Conservation (phyloP, 2,329 filamentous ascomycete genomes). For the Cyphellophora europaea region DNA sequence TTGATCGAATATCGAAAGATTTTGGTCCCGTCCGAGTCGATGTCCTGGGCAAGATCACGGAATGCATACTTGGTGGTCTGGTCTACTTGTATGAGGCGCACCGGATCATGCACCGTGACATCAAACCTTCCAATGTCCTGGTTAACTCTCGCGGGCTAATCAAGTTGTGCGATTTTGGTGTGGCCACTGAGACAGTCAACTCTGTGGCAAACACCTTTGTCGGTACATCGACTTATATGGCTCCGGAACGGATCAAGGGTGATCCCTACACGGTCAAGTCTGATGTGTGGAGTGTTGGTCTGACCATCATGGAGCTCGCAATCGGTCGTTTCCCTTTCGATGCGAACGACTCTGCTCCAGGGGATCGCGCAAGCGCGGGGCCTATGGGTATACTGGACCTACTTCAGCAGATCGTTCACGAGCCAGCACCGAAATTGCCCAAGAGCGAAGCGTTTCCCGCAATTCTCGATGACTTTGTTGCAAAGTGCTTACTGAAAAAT, state of each 20-base stretch:
- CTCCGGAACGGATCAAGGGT: constrained; percentile 92
- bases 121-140: constrained; percentile 96
- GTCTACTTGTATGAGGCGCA: constrained; percentile 93
- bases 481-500: constrained; percentile 86
- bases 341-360: constrained; percentile 67
- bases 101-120: constrained; percentile 97
- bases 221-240: constrained; percentile 98
- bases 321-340: constrained; percentile 97
- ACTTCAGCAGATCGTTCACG: constrained; percentile 93
- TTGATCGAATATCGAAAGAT: constrained; percentile 87
- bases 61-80: constrained; percentile 84
- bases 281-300: constrained; percentile 95
- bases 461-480: constrained; percentile 93
- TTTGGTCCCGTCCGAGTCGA: constrained; percentile 94
- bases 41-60: constrained; percentile 93
- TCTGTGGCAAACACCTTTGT: constrained; percentile 98
- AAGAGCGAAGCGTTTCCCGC: constrained; percentile 96
- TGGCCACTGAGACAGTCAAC: constrained; percentile 96
- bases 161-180: constrained; percentile 97
- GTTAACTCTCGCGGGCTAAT: constrained; percentile 91
- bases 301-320: constrained; percentile 92
- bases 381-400: constrained; percentile 94
- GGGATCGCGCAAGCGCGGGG: constrained; percentile 53
- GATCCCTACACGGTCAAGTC: constrained; percentile 97
- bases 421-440: constrained; percentile 83